phyloP scores from a whole-genome alignment of 768 basidiomycete species.

The Boletus patriciae region DNA sequence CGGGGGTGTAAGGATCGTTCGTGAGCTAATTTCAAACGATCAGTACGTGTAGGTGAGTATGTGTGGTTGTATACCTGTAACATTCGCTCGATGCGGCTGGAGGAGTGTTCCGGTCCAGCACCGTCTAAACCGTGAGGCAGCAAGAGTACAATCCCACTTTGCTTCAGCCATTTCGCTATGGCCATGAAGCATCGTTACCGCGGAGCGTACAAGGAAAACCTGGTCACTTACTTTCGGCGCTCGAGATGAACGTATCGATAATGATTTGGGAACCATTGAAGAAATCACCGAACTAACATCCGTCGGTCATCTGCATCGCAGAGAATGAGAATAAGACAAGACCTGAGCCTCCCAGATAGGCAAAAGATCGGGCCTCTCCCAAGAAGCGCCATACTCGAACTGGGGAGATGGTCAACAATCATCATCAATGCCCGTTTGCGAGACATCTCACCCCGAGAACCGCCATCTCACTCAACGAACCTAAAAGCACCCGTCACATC shows the following conservation, averaged over 20 bases:
- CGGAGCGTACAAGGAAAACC: too few species aligned
- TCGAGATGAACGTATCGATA: slow-evolving; percentile 86
- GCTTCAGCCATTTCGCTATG: slow-evolving; percentile 88
- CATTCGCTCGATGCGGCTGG: slow-evolving; percentile 84
- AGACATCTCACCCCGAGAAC: slow-evolving; percentile 70
- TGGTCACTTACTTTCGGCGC: slow-evolving; percentile 67
- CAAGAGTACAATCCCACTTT: slow-evolving; percentile 83
- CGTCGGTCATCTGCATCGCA: neutral
- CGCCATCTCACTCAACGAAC: slow-evolving; percentile 86
- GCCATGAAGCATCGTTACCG: neutral
- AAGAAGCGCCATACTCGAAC: slow-evolving; percentile 91
- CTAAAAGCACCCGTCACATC: slow-evolving; percentile 34
- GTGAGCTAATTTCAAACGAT: slow-evolving; percentile 54
- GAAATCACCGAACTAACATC: slow-evolving; percentile 82
- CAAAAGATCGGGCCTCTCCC: slow-evolving; percentile 79
- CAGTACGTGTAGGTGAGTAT: neutral
- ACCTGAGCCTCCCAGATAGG: slow-evolving; percentile 94
- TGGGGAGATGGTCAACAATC: slow-evolving; percentile 30
- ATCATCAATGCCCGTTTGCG: neutral
- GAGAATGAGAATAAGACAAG: slow-evolving; percentile 1
- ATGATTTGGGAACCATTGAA: slow-evolving; percentile 88
- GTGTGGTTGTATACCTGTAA: slow-evolving; percentile 61
- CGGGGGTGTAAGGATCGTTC: slow-evolving; percentile 57
- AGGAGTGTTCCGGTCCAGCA: slow-evolving; percentile 92
- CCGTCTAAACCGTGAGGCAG: slow-evolving; percentile 91